These are phyloP conservation scores for Dothidotthia symphoricarpi DNA, from an alignment of 2,329 filamentous ascomycete species.

Conservation along the genomic window DNA sequence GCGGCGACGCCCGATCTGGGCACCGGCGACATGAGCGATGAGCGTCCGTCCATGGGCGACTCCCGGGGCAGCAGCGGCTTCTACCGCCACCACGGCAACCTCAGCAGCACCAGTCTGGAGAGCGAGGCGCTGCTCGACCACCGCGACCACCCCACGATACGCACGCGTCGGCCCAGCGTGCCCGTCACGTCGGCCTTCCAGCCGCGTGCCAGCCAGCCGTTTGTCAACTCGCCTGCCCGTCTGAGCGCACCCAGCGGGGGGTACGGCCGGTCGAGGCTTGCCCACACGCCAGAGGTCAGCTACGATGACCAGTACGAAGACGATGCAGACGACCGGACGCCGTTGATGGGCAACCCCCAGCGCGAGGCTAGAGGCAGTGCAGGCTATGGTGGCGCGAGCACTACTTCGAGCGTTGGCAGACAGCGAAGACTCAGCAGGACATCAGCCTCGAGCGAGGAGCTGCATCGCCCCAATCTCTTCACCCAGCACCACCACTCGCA, in stretches of 20 bases:
- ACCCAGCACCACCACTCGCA: constrained; percentile 30
- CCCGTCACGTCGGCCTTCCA: constrained; percentile 36
- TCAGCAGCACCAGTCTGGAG: constrained; percentile 84
- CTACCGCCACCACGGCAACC: constrained; percentile 57
- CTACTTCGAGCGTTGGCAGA: constrained; percentile 30
- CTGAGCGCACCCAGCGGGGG: constrained; percentile 10
- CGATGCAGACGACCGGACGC: constrained; percentile 54
- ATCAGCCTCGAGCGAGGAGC: constrained; percentile 31
- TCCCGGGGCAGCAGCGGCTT: constrained; percentile 49
- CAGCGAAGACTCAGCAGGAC: constrained; percentile 32
- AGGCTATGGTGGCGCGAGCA: constrained; percentile 35
- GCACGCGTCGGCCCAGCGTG: constrained; percentile 47
- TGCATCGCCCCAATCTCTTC: constrained; percentile 27
- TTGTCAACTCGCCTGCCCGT: constrained; percentile 20
- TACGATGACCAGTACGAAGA: constrained; percentile 53
- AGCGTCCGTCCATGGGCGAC: constrained; percentile 44
- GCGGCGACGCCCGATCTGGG: constrained; percentile 56
- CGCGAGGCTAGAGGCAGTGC: constrained; percentile 34
- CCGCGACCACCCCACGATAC: constrained; percentile 53
- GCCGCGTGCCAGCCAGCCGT: constrained; percentile 27
- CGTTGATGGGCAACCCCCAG: constrained; percentile 49
- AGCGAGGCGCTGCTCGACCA: constrained; percentile 88
- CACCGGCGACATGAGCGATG: constrained; percentile 56
- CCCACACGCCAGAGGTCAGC: constrained; percentile 24
- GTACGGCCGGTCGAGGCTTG: constrained; percentile 29